These are phyloP conservation scores for Gossypium aridum DNA, from an alignment of 441 rosid genomes.

Conservation along the genomic window DNA sequence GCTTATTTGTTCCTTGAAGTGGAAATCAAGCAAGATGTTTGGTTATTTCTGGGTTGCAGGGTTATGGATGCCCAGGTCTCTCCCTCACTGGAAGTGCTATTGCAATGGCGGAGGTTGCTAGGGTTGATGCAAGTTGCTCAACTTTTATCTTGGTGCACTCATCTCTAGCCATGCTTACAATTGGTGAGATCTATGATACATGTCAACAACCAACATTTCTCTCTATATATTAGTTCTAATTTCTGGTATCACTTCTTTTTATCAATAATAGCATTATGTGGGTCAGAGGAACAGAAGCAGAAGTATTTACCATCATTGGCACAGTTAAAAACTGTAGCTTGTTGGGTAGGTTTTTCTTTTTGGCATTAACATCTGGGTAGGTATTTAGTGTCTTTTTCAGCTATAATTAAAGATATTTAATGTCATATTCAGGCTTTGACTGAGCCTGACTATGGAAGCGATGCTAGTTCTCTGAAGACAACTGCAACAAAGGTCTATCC, in stretches of 20 bases:
- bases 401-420: slow-evolving; percentile 6
- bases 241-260: not conserved
- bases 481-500: slow-evolving; percentile 72
- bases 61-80: slow-evolving; percentile 91
- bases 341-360: slow-evolving; percentile 65
- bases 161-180: slow-evolving; percentile 83
- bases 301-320: slow-evolving; percentile 84
- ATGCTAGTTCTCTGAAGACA: slow-evolving; percentile 76
- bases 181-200: slow-evolving; percentile 42
- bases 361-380: not conserved
- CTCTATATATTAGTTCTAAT: not conserved
- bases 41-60: slow-evolving; percentile 37
- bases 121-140: slow-evolving; percentile 97
- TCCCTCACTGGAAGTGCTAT: slow-evolving; percentile 64
- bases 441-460: slow-evolving; percentile 92
- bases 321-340: slow-evolving; percentile 49
- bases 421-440: slow-evolving; percentile 64
- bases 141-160: slow-evolving; percentile 85
- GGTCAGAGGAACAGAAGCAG: slow-evolving; percentile 86
- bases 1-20: slow-evolving; percentile 1
- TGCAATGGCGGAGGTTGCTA: slow-evolving; percentile 68
- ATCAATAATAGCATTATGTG: slow-evolving; percentile 66
- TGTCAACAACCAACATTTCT: not conserved
- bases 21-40: slow-evolving; percentile 11
- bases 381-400: slow-evolving; percentile 10